Base-by-base conservation (phyloP, 2,329 filamentous ascomycete genomes). In the Curvularia verruculosa region DNA sequence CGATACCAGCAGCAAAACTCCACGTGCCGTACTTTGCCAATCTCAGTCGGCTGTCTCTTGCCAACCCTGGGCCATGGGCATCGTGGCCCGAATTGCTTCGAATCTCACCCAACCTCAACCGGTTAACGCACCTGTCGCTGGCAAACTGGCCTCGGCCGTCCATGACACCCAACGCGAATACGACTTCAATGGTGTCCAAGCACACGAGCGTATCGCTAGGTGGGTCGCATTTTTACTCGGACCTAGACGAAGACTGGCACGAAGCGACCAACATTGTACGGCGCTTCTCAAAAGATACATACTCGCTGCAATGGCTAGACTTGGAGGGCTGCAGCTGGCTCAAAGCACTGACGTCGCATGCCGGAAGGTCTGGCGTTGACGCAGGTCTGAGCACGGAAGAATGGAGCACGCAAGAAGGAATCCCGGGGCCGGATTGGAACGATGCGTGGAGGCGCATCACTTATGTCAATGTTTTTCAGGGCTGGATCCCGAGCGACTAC, bases 121-220 rank as follows among this genome's bases (percentile, higher is more conserved):
- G 80, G 3, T 69, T 89, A 23, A 87, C 85, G 0, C 85, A 88
- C 61, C 77, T 89, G 2, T 88, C 85, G 0, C 77, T 89, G 2
- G 85, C 85, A 2, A 79, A 85, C 68, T 89, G 86, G 86, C 85
- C 85, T 2, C 74, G 78, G 19, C 86, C 86, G 2, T 84, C 82
- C 0, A 73, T 83, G n/a, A 85, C 83, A 0, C 83, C 84, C 0
- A 83, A 85, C 58, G 75, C 84, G 2, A 74, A 75, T 2, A 80
- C 78, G 8, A 70, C 80, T 6, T 79, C 78, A 10, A 75, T 83
- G 60, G 69, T 80, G 10, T 76, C 75, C 19, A 73, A 75, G 24
- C 69, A 77, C 49, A 76, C 75, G 18, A 75, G 77, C 13, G 75
- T 85, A 19, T 68, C 75, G 5, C 81, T 84, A 29, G 80, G 82